phyloP scores from a whole-genome alignment of 1,284 basidiomycete genomes.

The Trichosporon asahii region DNA sequence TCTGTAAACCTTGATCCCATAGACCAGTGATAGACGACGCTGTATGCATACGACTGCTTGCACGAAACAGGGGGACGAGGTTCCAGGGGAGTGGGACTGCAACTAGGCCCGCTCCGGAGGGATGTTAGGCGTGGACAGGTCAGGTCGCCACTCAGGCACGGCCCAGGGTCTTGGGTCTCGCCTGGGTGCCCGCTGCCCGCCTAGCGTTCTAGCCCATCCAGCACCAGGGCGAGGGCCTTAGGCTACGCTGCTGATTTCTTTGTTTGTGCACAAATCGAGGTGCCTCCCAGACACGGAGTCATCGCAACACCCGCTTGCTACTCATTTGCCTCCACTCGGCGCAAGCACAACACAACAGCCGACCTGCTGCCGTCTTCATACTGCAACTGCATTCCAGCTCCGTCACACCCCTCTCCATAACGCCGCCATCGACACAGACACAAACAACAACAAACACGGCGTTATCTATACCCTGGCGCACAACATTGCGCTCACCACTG shows the following conservation, averaged over 20 bases:
- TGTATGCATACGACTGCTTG: neutral
- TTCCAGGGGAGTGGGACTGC: neutral
- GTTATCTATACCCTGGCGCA: neutral
- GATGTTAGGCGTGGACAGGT: neutral
- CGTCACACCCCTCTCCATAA: neutral
- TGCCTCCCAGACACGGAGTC: neutral
- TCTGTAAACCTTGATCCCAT: neutral
- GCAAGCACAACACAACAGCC: neutral
- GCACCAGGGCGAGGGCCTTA: no score
- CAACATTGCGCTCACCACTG: neutral
- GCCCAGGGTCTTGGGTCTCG: neutral
- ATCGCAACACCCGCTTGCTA: neutral
- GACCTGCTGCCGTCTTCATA: neutral
- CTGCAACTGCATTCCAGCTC: neutral
- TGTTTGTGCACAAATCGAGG: conserved; percentile 10
- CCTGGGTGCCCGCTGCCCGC: neutral
- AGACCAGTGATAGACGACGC: neutral
- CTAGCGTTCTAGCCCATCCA: neutral
- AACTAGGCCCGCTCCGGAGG: neutral
- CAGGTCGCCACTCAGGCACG: neutral
- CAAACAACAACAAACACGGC: neutral
- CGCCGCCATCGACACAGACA: neutral
- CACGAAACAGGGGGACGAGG: neutral
- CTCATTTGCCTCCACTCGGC: neutral
- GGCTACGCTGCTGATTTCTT: conserved; percentile 7